Evolutionary conservation across 208 protist genomes (phyloP), one percentile per base, ranked within the genome.

Genomic region (Angomonas deanei): DNA sequence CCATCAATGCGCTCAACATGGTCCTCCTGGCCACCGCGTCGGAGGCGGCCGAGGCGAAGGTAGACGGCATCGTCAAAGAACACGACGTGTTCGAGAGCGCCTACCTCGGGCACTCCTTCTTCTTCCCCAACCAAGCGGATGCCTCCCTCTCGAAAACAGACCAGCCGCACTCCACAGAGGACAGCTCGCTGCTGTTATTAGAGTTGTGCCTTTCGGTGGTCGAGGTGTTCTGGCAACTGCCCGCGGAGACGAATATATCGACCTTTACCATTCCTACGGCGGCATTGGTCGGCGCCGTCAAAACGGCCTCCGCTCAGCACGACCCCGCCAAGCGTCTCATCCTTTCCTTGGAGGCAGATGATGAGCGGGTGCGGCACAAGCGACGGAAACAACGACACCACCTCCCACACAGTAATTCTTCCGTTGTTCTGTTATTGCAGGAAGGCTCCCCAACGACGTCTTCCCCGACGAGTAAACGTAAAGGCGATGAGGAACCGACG

Each of bases 171-270:
- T 8, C 3, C 17, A 48, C 54, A 33, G 61, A 66, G 48, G 74
- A 78, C 38, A 66, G 54, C 28, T 70, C 72, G 3, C 34, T 71
- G 54, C 42, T 74, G 64, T 11, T 80, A 57, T 21, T 72, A 36
- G 62, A 78, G 54, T 28, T 76, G 63, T 83, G 77, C 48, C 46
- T 56, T 31, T 52, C 69, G 1, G 61, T 74, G 26, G 57, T 75
- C 21, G 74, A 83, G 66, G 60, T 78, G 39, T 75, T 72, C 28
- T 80, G 68, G 70, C 52, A 61, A 33, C 53, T 79, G 34, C 72
- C 76, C 5, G 63, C 64, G 26, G 50, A 62, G 13, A 54, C 55
- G 55, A 33, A 39, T 38, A 36, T 72, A 32, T 59, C 54, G 1
- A 28, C 67, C 2, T 50, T 28, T 31, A 53, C 56, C 19, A 34